Evolutionary conservation across 371 early-diverging fungal genomes (phyloP).

Genomic region (Rhizopus microsporus): DNA sequence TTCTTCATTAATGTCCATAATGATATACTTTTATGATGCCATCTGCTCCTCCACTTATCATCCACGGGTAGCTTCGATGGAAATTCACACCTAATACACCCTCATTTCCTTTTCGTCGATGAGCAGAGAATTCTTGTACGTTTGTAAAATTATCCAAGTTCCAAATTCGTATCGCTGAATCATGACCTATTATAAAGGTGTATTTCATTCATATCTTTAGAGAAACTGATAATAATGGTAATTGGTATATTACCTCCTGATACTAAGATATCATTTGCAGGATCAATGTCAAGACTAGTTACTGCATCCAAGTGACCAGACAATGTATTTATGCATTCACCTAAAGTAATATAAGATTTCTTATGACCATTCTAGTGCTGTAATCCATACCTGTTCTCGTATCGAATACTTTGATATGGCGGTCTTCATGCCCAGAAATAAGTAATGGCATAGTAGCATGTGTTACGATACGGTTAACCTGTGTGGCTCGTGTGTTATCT

Average conservation of each 20-base stretch:
- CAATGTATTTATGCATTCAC: conserved; percentile 64
- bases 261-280: conserved; percentile 67
- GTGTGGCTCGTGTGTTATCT: conserved; percentile 70
- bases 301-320: conserved; percentile 73
- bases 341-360: conserved; percentile 31
- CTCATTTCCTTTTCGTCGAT: conserved; percentile 77
- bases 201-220: too few species aligned
- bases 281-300: conserved; percentile 69
- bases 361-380: not conserved
- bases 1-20: conserved; percentile 31
- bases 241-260: conserved; percentile 63
- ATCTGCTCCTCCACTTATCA: conserved; percentile 83
- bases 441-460: conserved; percentile 78
- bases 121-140: conserved; percentile 79
- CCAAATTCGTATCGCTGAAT: conserved; percentile 82
- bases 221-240: not conserved
- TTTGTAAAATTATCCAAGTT: conserved; percentile 69
- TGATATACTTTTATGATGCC: conserved; percentile 66
- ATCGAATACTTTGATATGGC: conserved; percentile 78
- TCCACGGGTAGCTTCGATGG: conserved; percentile 63
- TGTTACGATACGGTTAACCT: conserved; percentile 75
- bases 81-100: conserved; percentile 72
- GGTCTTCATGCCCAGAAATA: conserved; percentile 82
- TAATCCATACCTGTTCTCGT: conserved; percentile 59
- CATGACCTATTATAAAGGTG: conserved; percentile 62